These are phyloP conservation scores for Wickerhamomyces rabaulensis DNA, from an alignment of 805 yeast species.

Conservation along the genomic window DNA sequence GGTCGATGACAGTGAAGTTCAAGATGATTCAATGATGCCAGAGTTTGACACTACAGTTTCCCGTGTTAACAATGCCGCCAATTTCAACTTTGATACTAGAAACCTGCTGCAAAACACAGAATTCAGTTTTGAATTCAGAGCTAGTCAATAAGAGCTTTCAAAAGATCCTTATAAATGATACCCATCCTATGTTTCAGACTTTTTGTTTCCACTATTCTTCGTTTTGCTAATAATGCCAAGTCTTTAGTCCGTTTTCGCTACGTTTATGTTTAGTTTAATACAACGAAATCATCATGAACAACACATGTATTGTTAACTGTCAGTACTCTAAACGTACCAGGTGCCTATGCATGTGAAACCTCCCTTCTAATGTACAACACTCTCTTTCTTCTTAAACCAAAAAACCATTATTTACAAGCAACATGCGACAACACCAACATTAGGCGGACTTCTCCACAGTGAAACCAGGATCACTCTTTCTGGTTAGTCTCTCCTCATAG, in stretches of 20 bases:
- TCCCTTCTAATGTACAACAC: no score
- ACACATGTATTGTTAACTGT: not conserved
- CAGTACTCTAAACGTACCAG: no score
- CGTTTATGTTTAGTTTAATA: not conserved
- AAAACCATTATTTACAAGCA: not conserved
- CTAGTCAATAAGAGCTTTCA: not conserved
- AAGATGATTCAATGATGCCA: constrained; percentile 23
- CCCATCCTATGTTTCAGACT: not conserved
- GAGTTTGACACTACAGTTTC: constrained; percentile 10
- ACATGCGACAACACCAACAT: not conserved
- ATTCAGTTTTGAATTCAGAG: constrained; percentile 15
- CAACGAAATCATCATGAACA: not conserved
- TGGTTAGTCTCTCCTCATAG: constrained; percentile 44
- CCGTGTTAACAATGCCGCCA: constrained; percentile 5
- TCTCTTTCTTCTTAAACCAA: not conserved
- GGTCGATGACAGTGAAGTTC: constrained; percentile 27
- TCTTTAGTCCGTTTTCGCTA: not conserved
- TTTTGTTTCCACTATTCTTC: no score
- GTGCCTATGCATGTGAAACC: no score
- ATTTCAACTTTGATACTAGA: constrained; percentile 16
- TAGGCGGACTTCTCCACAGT: constrained; percentile 28
- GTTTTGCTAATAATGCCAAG: not conserved
- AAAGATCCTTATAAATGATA: no score
- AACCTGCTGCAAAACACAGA: constrained; percentile 22
- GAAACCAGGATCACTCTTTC: constrained; percentile 63